A percentile compares a stretch with the other conserved stretches of the same genome.
Evolutionary conservation across 306 rosid species (phyloP).

Genomic region (Castanospermum australe): DNA sequence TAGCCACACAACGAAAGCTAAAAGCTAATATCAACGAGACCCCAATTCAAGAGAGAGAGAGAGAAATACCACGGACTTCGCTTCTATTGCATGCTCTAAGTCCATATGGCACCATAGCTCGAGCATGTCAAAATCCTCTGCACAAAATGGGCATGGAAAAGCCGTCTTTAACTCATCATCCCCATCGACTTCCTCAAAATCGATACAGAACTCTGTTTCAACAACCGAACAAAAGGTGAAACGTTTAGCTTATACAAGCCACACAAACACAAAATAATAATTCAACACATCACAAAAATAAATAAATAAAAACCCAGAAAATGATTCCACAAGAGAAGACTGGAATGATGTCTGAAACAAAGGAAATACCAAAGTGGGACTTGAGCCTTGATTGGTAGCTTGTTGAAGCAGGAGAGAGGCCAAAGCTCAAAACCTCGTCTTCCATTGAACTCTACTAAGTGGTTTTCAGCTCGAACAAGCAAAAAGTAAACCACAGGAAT

Average conservation of each 20-base stretch:
- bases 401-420: conserved; percentile 46
- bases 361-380: conserved; percentile 59
- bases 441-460: conserved; percentile 47
- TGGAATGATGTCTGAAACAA: background rate
- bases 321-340: background rate
- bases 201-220: conserved; percentile 53
- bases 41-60: background rate
- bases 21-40: background rate
- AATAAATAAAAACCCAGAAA: background rate
- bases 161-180: conserved; percentile 53
- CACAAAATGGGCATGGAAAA: conserved; percentile 68
- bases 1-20: too few species aligned
- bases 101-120: conserved; percentile 68
- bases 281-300: too few species aligned
- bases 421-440: conserved; percentile 41
- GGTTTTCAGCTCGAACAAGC: background rate
- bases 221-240: background rate
- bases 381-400: conserved; percentile 38
- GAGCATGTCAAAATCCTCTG: conserved; percentile 63
- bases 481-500: background rate
- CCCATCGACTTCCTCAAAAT: conserved; percentile 60
- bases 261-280: too few species aligned
- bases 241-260: conserved; percentile 6
- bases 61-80: conserved; percentile 54
- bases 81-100: conserved; percentile 54